Conservation (phyloP, 2,329 filamentous ascomycete species). For the Pseudopyricularia javanii region DNA sequence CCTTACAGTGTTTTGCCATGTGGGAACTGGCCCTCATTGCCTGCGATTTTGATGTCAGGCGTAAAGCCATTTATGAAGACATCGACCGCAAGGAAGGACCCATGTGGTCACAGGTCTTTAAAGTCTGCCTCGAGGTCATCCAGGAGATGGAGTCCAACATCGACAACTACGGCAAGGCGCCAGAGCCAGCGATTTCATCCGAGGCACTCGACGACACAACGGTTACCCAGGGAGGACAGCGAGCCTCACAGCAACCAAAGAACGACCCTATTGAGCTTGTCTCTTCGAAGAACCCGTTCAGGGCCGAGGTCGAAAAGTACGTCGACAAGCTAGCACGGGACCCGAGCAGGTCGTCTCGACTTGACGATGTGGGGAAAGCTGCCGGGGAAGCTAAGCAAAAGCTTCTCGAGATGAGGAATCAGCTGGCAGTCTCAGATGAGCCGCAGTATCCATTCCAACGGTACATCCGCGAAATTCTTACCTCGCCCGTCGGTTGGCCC, state of each 20-base stretch:
- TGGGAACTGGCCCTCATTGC: slow-evolving; percentile 83
- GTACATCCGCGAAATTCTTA: slow-evolving; percentile 27
- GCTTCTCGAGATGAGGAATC: slow-evolving; percentile 40
- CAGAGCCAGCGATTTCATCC: slow-evolving; percentile 15
- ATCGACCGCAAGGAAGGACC: slow-evolving; percentile 71
- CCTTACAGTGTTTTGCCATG: slow-evolving; percentile 62
- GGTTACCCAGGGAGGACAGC: not conserved
- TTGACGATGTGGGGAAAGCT: slow-evolving; percentile 39
- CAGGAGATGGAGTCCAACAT: slow-evolving; percentile 57
- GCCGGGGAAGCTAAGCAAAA: slow-evolving; percentile 32
- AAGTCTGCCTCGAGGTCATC: slow-evolving; percentile 57
- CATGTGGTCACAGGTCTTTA: slow-evolving; percentile 69
- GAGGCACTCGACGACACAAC: not conserved
- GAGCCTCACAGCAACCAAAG: slow-evolving; percentile 19
- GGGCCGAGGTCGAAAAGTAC: slow-evolving; percentile 31
- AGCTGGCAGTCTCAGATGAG: slow-evolving; percentile 28
- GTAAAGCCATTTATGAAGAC: slow-evolving; percentile 74
- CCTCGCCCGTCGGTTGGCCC: slow-evolving; percentile 46
- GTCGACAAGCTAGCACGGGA: slow-evolving; percentile 29
- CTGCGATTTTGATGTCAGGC: slow-evolving; percentile 58
- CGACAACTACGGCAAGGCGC: slow-evolving; percentile 41
- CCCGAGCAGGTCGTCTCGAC: slow-evolving; percentile 34
- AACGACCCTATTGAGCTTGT: slow-evolving; percentile 32
- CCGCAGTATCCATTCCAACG: slow-evolving; percentile 18
- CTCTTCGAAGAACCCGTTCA: slow-evolving; percentile 21